Evolutionary conservation across 345 rosid genomes (phyloP), one percentile per base, ranked within the genome.

Genomic region (Lepidium didymum): DNA sequence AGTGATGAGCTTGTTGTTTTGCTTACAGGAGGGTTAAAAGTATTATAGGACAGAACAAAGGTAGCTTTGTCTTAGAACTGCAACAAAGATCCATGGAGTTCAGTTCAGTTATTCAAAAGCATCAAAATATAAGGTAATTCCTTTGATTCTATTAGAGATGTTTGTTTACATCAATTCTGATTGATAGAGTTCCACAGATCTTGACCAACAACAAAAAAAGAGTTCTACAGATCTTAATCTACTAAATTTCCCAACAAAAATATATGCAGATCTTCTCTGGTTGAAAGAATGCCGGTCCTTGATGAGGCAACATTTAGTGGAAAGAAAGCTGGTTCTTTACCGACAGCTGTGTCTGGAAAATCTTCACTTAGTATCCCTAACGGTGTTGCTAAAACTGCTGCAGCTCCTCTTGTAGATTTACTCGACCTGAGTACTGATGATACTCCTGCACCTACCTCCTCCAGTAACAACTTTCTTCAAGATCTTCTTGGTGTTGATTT

Each of bases 211-310:
- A 0, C 4, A 29, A 29, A 27, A 29, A 29, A 29, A 56, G 62
- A n/a, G 55, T 31, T 54, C 54, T n/a, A 51, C 14, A 2, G 47
- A 38, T 64, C 25, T 56, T 61, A 36, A 64, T 56, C 25, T 25
- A 56, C 58, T 74, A 35, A 53, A 46, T 19, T 68, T 10, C 44
- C 23, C 10, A 5, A 12, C 36, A 49, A 68, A 16, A 66, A 75
- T 56, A 71, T 75, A 37, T 79, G 73, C 85, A 94, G 99, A 79
- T 80, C 97, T 79, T 77, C 90, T 3, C 79, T 94, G 77, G 86
- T 89, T 69, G 99, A 94, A 79, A 87, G 96, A 81, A 94, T 94
- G 97, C 99, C 99, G 4, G 96, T 94, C 71, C 79, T 94, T 81
- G 99, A 94, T 80, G 96, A 94, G 82, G 95, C 95, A 78, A 85